Evolutionary conservation across 2,329 filamentous ascomycete genomes (phyloP).

Genomic region (Calcarisporium arbuscula): DNA sequence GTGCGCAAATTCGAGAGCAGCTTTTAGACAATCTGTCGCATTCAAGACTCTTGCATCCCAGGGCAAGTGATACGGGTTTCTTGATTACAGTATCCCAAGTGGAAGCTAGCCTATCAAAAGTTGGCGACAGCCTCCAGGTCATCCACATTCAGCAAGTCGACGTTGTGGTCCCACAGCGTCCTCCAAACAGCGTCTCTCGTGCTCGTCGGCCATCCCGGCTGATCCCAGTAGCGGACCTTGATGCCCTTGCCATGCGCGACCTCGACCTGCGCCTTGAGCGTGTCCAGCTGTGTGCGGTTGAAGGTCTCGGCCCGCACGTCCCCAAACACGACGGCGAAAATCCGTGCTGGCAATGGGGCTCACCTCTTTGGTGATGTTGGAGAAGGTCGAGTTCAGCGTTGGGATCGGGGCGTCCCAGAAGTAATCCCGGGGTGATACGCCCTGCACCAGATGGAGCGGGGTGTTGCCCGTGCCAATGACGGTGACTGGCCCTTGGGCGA

Average conservation of each 20-base stretch:
- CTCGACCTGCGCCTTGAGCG: conserved; percentile 36
- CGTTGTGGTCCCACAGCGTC: conserved; percentile 44
- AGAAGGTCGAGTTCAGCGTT: conserved; percentile 35
- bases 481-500: conserved; percentile 52
- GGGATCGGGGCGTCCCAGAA: conserved; percentile 61
- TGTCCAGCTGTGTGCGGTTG: conserved; percentile 32
- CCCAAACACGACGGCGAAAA: conserved; percentile 49
- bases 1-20: too few relatives aligned
- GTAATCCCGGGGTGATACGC: conserved; percentile 38
- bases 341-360: too few relatives aligned
- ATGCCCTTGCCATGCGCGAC: conserved; percentile 45
- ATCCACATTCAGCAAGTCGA: conserved; percentile 57
- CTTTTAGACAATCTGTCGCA: too few relatives aligned
- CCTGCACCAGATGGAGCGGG: too few relatives aligned
- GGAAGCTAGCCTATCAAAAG: too few relatives aligned
- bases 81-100: too few relatives aligned
- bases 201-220: conserved; percentile 52
- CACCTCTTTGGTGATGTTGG: conserved; percentile 64
- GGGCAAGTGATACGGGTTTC: too few relatives aligned
- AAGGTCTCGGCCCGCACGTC: conserved; percentile 43
- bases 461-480: conserved; percentile 62
- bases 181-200: conserved; percentile 53
- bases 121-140: conserved; percentile 40
- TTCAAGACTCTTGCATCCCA: too few relatives aligned
- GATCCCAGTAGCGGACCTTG: conserved; percentile 54